Evolutionary conservation across 352 stramenopile genomes (phyloP), one percentile per base, ranked within the genome.

Genomic region (Bremia lactucae): DNA sequence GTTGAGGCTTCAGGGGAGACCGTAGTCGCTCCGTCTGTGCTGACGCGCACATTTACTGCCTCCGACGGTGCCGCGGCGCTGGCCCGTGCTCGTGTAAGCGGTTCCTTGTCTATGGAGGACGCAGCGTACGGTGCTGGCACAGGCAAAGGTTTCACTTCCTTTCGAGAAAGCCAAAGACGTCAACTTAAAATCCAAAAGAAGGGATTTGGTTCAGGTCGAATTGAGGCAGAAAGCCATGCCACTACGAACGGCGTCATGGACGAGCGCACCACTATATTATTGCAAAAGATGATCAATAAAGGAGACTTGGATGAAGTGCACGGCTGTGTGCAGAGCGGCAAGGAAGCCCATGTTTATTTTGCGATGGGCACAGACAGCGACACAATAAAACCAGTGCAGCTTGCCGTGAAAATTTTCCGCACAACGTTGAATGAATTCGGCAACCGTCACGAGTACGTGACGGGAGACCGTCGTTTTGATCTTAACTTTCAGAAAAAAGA

Each of bases 391-490:
- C 61, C 61, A 0, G 42, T 64, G 8, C 50, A 72, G 42, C 59
- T 68, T 22, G 65, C 71, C 1, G 68, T 80, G 50, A 88, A 92
- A 68, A 77, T 92, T 44, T 92, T 90, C 55, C 78, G 77, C 63
- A 87, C 79, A 9, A 92, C 79, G 35, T 44, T 88, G 33, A 87
- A 80, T 49, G 66, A 83, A 50, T 92, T 93, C 34, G 53, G 66
- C 47, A 93, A 90, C 47, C 70, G 80, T 10, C 62, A 81, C 45
- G 74, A 86, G 18, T 93, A 93, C 46, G 72, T 93, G 31, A 85
- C 79, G 6, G 80, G 80, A 6, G 80, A 93, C 31, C 80, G 64
- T 6, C 70, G 80, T 10, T 88, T 76, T 28, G 74, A 87, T 46
- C 46, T 86, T 15, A 62, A 87, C 9, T 83, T 78, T 54, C 74